phyloP scores from a whole-genome alignment of 2,329 filamentous ascomycete species.

The Monilinia laxa region DNA sequence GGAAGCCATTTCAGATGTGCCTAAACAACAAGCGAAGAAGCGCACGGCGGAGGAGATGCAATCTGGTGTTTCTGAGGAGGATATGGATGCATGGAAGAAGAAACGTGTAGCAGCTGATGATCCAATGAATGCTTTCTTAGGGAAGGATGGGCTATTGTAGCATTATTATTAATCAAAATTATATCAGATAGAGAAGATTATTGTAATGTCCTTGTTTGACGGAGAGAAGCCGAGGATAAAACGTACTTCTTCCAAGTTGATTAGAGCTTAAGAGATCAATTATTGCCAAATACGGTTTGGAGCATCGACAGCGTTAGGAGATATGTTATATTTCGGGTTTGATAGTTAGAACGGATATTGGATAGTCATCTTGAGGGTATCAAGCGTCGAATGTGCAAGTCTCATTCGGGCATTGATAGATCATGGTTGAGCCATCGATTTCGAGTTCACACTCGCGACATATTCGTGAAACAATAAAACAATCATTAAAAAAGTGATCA shows the following conservation, averaged over 20 bases:
- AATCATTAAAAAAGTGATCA: conserved; percentile 18
- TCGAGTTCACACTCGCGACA: background rate
- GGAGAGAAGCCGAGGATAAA: background rate
- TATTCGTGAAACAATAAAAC: background rate
- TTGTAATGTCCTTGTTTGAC: background rate
- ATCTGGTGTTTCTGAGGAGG: conserved; percentile 74
- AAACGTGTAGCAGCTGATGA: conserved; percentile 74
- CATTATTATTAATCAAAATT: too few species aligned
- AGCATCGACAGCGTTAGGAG: too few species aligned
- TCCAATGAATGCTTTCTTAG: conserved; percentile 81
- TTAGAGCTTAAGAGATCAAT: too few species aligned
- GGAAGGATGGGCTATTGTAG: conserved; percentile 62
- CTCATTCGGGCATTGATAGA: background rate
- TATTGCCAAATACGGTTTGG: too few species aligned
- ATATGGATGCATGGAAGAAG: conserved; percentile 81
- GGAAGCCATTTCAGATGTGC: conserved; percentile 31
- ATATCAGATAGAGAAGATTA: too few species aligned
- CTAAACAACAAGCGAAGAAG: conserved; percentile 55
- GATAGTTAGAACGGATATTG: too few species aligned
- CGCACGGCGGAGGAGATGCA: conserved; percentile 77
- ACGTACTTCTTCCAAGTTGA: too few species aligned
- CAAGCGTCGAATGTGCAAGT: background rate
- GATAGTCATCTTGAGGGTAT: too few species aligned
- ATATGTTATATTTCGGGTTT: too few species aligned
- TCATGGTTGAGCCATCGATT: background rate